phyloP scores from a whole-genome alignment of 2,329 filamentous ascomycete genomes.

The Xylaria arbuscula region DNA sequence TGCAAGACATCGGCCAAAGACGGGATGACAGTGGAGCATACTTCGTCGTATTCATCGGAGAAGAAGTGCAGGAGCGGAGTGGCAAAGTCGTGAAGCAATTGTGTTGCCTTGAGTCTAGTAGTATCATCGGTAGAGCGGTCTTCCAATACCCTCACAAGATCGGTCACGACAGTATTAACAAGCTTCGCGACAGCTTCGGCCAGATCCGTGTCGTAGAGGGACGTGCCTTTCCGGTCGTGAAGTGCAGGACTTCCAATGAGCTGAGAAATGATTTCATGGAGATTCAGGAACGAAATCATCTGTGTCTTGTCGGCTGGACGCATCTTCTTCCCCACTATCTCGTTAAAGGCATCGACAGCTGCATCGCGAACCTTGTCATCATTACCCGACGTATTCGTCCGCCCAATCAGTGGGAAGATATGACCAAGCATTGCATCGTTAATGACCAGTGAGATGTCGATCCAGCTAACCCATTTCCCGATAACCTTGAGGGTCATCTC shows the following conservation, averaged over 20 bases:
- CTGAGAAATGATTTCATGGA: slow-evolving; percentile 85
- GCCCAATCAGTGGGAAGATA: slow-evolving; percentile 88
- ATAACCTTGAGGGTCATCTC: slow-evolving; percentile 93
- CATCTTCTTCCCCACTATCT: slow-evolving; percentile 99
- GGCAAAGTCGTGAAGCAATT: slow-evolving; percentile 83
- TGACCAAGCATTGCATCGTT: slow-evolving; percentile 87
- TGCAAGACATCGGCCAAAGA: slow-evolving; percentile 92
- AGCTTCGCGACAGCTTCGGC: slow-evolving; percentile 95
- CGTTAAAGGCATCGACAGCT: slow-evolving; percentile 93
- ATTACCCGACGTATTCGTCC: slow-evolving; percentile 68
- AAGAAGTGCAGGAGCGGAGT: slow-evolving; percentile 93
- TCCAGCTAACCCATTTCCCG: slow-evolving; percentile 98
- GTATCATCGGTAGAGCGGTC: slow-evolving; percentile 69
- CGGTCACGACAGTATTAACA: slow-evolving; percentile 88
- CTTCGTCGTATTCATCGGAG: slow-evolving; percentile 96
- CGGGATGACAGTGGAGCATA: slow-evolving; percentile 95
- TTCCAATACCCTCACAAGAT: slow-evolving; percentile 89
- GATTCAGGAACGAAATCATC: slow-evolving; percentile 89
- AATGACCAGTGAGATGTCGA: slow-evolving; percentile 93
- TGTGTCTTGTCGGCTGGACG: slow-evolving; percentile 91
- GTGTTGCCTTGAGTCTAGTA: slow-evolving; percentile 79
- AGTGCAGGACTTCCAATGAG: slow-evolving; percentile 86
- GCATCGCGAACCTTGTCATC: slow-evolving; percentile 87
- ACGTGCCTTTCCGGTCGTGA: slow-evolving; percentile 80
- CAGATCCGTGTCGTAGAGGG: slow-evolving; percentile 93